Base-by-base conservation (phyloP, 805 yeast species). In the Nakazawaea ishiwadae region DNA sequence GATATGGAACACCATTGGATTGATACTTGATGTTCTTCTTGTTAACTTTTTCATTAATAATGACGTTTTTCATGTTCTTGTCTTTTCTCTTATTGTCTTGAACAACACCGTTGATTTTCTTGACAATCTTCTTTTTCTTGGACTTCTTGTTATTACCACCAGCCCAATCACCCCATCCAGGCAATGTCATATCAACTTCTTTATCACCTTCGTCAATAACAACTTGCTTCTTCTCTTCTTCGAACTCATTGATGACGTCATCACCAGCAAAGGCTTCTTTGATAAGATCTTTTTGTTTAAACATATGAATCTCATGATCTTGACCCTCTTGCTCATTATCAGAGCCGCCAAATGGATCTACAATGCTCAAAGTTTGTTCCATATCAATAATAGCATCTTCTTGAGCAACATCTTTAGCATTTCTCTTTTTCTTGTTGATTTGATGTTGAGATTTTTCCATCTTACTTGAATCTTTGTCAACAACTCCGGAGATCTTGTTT, bases 141-240 rank as follows among this genome's bases (percentile, higher is more conserved):
- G 67, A 66, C 14, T 50, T 56, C 44, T 54, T 62, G 26, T 7
- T 23, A 23, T 23, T 23, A 8, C 75, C 77, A 29, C 96, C 96
- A 9, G 91, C 84, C 99, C 99, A 93, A 33, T 84, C 85, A 36
- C 98, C 98, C 97, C 98, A 93, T 1, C 99, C 99, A 3, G 97
- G 98, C 39, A 90, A 63, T 0, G 96, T 83, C 36, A 84, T 65
- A 57, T 90, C 96, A 44, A 84, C 81, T 53, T 82, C 89, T 56
- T 87, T 74, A 61, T 91, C 97, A 44, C 79, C 97, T 60, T 91
- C 97, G 35, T 84, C 89, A 33, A 67, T 74, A 5, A 73, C 69
- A 10, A 75, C 75, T 50, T 76, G 71, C 44, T 69, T 66, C 65
- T 91, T 93, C 52, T 90, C 98, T 11, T 66, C 72, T 48, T 77